phyloP scores from a whole-genome alignment of 495 filamentous ascomycete species.

The Neurospora sp. region DNA sequence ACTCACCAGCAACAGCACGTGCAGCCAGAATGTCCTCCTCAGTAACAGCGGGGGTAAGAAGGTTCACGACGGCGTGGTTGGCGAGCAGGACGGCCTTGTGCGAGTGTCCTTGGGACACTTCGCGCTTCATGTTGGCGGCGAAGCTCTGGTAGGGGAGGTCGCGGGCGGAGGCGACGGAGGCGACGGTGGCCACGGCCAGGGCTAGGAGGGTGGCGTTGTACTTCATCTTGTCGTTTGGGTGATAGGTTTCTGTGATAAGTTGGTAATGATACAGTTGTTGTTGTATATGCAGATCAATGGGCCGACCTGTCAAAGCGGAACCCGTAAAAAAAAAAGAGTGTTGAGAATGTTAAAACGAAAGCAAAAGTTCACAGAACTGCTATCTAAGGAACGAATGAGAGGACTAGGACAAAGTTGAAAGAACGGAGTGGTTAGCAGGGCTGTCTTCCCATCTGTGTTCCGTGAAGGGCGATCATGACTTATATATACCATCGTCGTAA shows the following conservation, averaged over 20 bases:
- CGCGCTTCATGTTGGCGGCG: constrained; percentile 29
- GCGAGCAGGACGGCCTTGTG: constrained; percentile 45
- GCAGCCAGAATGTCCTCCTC: constrained; percentile 40
- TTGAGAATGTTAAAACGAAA: constrained; percentile 16
- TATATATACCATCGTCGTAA: constrained; percentile 10
- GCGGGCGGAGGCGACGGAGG: constrained; percentile 23
- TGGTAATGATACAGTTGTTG: constrained; percentile 3
- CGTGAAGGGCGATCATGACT: background rate
- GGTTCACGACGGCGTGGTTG: constrained; percentile 37
- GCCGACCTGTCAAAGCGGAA: constrained; percentile 27
- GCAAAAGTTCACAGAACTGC: constrained; percentile 40
- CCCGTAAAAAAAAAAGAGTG: constrained; percentile 22
- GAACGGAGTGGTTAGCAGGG: background rate
- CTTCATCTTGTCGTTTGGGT: constrained; percentile 35
- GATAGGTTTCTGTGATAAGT: constrained; percentile 18
- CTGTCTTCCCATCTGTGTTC: background rate
- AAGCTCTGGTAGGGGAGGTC: constrained; percentile 22
- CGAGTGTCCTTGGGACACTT: constrained; percentile 55
- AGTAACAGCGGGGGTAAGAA: constrained; percentile 49
- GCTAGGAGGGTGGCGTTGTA: constrained; percentile 26
- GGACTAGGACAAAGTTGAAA: background rate
- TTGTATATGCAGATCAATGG: constrained; percentile 13
- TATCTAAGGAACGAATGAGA: constrained; percentile 19
- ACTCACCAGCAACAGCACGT: constrained; percentile 28
- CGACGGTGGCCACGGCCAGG: constrained; percentile 18